Conservation (phyloP, 2,329 filamentous ascomycete species). For the Ceratocystis eucalypticola region DNA sequence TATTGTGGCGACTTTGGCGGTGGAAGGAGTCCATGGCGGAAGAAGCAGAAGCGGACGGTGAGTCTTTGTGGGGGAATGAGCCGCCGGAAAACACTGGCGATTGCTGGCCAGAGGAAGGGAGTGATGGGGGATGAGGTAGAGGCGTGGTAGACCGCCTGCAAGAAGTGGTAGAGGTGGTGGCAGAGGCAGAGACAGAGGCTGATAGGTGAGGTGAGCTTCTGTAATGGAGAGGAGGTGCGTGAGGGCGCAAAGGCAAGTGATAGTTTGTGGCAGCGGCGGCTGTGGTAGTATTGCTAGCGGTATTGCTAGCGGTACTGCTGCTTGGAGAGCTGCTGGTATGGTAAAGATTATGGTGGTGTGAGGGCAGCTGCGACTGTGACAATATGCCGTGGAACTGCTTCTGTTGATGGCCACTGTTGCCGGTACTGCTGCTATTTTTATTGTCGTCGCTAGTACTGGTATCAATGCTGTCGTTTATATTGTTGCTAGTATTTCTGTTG, state of each 20-base stretch:
- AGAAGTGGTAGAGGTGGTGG: background rate
- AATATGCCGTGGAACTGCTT: too few species aligned
- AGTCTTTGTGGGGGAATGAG: background rate
- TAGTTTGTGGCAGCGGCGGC: background rate
- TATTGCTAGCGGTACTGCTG: background rate
- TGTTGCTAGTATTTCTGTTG: constrained; percentile 6
- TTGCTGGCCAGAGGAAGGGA: background rate
- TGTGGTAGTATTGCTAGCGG: background rate
- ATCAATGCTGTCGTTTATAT: background rate
- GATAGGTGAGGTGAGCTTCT: too few species aligned
- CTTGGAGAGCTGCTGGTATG: too few species aligned
- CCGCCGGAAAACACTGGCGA: background rate
- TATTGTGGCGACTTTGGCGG: background rate
- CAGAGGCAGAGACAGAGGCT: background rate
- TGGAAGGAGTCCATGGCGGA: background rate
- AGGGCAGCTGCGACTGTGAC: too few species aligned
- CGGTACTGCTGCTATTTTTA: too few species aligned
- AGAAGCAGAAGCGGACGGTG: too few species aligned
- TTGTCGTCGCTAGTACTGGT: too few species aligned
- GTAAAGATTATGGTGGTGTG: too few species aligned
- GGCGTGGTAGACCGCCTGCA: background rate
- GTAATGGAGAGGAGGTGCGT: too few species aligned
- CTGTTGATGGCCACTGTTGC: too few species aligned
- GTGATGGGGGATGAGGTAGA: background rate
- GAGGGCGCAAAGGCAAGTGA: too few species aligned